Evolutionary conservation across 176 grass and related monocot species (phyloP).

Genomic region (Ensete glaucum): DNA sequence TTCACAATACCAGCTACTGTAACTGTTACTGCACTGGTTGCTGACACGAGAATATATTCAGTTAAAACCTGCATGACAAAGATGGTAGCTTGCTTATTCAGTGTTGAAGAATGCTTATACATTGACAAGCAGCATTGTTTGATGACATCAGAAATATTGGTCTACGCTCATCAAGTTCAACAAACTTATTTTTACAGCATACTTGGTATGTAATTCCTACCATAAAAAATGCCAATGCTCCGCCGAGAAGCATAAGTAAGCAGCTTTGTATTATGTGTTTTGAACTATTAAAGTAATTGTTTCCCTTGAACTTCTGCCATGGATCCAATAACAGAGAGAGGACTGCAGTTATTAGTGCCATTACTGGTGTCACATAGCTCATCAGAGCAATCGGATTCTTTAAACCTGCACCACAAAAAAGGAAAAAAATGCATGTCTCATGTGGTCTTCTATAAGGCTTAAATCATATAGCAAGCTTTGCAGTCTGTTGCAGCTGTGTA

Average conservation of each 20-base stretch:
- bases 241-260: slow-evolving; percentile 74
- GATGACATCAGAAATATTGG: background rate
- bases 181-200: background rate
- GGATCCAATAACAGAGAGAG: slow-evolving; percentile 80
- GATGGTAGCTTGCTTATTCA: slow-evolving; percentile 8
- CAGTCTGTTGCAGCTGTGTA: background rate
- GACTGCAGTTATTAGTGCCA: slow-evolving; percentile 81
- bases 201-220: slow-evolving; percentile 36
- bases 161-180: background rate
- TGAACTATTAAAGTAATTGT: slow-evolving; percentile 70
- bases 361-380: slow-evolving; percentile 91
- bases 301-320: slow-evolving; percentile 67
- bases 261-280: slow-evolving; percentile 58
- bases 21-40: slow-evolving; percentile 92
- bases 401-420: slow-evolving; percentile 45
- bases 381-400: slow-evolving; percentile 83
- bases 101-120: slow-evolving; percentile 1
- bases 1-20: slow-evolving; percentile 88
- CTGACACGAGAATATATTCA: slow-evolving; percentile 91
- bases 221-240: slow-evolving; percentile 77
- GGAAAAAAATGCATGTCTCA: background rate
- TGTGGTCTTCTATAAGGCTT: background rate
- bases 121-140: background rate
- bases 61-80: slow-evolving; percentile 68
- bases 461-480: background rate